These are phyloP conservation scores for Cnidoscolus chayamansa DNA, from an alignment of 441 rosid genomes.

Conservation along the genomic window DNA sequence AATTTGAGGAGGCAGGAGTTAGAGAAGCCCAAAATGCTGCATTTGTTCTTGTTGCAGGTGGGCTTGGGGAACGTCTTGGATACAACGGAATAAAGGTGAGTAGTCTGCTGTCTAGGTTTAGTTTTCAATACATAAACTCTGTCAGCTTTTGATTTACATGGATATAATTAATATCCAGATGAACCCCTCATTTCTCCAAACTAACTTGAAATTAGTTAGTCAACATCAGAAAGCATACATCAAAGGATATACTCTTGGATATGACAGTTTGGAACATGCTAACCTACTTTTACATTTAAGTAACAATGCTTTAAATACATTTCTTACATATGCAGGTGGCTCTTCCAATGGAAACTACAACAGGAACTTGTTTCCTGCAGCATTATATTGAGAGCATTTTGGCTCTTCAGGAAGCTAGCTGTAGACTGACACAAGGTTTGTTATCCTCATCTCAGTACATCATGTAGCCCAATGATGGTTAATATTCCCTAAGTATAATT, in stretches of 20 bases:
- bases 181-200: too few species aligned
- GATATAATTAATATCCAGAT: too few species aligned
- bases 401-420: slow-evolving; percentile 89
- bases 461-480: background rate
- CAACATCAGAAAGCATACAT: too few species aligned
- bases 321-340: slow-evolving; percentile 56
- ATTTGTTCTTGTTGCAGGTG: slow-evolving; percentile 98
- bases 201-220: too few species aligned
- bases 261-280: too few species aligned
- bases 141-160: too few species aligned
- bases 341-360: slow-evolving; percentile 86
- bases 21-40: slow-evolving; percentile 80
- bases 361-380: slow-evolving; percentile 83
- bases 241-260: too few species aligned
- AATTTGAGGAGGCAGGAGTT: slow-evolving; percentile 75
- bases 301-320: background rate
- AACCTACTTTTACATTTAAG: too few species aligned
- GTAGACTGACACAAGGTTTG: slow-evolving; percentile 59
- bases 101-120: background rate
- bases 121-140: too few species aligned
- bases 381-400: slow-evolving; percentile 72
- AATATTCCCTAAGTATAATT: background rate
- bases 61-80: slow-evolving; percentile 97
- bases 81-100: slow-evolving; percentile 94
- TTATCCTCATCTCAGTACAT: slow-evolving; percentile 13